Base-by-base conservation (phyloP, 148 eudicot species). In the Mesembryanthemum crystallinum region DNA sequence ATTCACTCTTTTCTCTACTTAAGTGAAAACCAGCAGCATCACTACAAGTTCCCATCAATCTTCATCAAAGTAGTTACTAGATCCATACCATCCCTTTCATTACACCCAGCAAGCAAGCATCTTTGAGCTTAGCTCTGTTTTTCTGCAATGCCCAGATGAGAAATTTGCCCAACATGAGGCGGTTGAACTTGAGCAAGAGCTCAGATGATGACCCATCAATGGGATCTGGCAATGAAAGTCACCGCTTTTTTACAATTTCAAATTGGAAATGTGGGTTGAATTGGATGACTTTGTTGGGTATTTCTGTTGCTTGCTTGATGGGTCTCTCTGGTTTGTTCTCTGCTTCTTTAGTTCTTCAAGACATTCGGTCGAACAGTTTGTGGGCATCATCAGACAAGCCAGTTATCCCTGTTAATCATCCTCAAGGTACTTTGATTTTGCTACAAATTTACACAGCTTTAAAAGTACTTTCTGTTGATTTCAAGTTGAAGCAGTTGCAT, bases 241-340 rank as follows among this genome's bases (percentile, higher is more conserved):
- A 27, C 21, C 27, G 72, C 29, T 69, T 14, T 68, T 10, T 5
- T 1, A 15, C 3, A 27, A 7, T 21, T 27, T n/a, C 25, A 27
- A 12, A 29, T 30, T 51, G 73, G 73, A 51, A 51, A 51, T 69
- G 39, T 28, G 73, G 60, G 59, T 69, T 69, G 9, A 69, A 52
- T 51, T 69, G 73, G 73, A 49, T 69, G 73, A 30, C 73, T 29
- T 51, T 69, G 58, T 43, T 69, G 73, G 58, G 73, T 30, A 51
- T 69, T 69, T 49, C 60, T 27, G 73, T 69, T 47, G 39, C 73
- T 17, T 69, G 59, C 39, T 69, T 69, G 73, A 69, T 69, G 73
- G 73, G 24, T 7, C 37, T 69, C 6, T 69, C 73, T n/a, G 60
- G 73, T 3, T 17, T 69, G 59, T 69, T 69, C 59, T 69, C 73